phyloP scores from a whole-genome alignment of 495 filamentous ascomycete genomes.

The Lichina pygmaea region DNA sequence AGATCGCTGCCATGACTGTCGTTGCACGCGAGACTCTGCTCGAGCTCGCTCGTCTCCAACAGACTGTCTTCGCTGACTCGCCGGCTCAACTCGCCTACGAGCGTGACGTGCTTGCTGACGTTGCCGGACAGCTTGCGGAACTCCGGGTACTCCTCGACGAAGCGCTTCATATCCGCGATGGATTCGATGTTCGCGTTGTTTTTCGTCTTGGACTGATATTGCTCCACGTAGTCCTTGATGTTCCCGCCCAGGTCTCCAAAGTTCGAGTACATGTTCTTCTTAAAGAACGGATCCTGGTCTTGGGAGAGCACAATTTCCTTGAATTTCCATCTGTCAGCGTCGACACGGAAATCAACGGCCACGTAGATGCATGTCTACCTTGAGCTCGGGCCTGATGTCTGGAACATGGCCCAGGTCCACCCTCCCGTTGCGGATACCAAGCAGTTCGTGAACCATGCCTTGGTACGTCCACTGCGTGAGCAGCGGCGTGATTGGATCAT shows the following conservation, averaged over 20 bases:
- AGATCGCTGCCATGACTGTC: slow-evolving; percentile 77
- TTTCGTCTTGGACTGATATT: slow-evolving; percentile 86
- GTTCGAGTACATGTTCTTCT: slow-evolving; percentile 99
- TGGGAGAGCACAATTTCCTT: slow-evolving; percentile 81
- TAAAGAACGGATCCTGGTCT: slow-evolving; percentile 97
- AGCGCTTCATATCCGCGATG: slow-evolving; percentile 95
- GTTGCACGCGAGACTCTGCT: slow-evolving; percentile 90
- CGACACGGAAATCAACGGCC: not conserved
- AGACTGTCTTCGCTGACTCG: slow-evolving; percentile 61
- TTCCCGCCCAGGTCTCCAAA: slow-evolving; percentile 93
- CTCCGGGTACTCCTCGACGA: slow-evolving; percentile 95
- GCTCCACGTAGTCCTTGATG: slow-evolving; percentile 95
- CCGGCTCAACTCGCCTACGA: slow-evolving; percentile 78
- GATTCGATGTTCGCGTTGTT: slow-evolving; percentile 86
- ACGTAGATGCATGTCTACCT: slow-evolving; percentile 11
- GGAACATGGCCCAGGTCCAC: slow-evolving; percentile 72
- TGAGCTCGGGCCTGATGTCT: slow-evolving; percentile 70
- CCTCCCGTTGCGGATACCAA: slow-evolving; percentile 79
- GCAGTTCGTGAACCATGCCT: slow-evolving; percentile 91
- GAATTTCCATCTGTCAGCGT: not conserved
- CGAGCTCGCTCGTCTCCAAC: slow-evolving; percentile 81
- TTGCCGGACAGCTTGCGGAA: slow-evolving; percentile 92
- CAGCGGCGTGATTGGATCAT: slow-evolving; percentile 88
- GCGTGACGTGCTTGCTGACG: slow-evolving; percentile 91
- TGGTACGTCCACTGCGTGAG: slow-evolving; percentile 98